A percentile compares a stretch with the other conserved stretches of the same genome.
phyloP scores from a whole-genome alignment of 305 asterid species.

The Petunia hybrid region DNA sequence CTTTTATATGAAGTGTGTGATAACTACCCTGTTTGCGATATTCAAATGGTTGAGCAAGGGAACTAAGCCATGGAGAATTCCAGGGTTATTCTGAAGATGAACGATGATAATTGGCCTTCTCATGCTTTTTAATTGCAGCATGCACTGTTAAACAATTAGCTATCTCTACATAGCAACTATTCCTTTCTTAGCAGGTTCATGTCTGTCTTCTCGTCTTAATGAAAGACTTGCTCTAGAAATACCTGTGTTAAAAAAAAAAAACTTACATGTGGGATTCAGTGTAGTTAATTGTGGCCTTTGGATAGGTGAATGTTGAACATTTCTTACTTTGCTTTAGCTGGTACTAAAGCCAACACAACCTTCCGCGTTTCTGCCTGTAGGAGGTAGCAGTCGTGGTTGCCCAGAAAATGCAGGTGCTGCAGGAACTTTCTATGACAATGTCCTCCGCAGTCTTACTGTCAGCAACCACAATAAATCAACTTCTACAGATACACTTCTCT shows the following conservation, averaged over 20 bases:
- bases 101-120: conserved; percentile 1
- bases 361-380: conserved; percentile 53
- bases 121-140: conserved; percentile 3
- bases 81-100: background rate
- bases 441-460: conserved; percentile 97
- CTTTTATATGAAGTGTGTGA: background rate
- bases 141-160: conserved; percentile 9
- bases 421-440: conserved; percentile 94
- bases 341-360: conserved; percentile 38
- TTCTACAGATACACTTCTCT: conserved; percentile 86
- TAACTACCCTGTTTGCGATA: background rate
- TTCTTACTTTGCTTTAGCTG: background rate
- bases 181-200: conserved; percentile 24
- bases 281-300: conserved; percentile 28
- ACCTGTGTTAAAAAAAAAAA: background rate
- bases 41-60: conserved; percentile 12
- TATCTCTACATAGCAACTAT: background rate
- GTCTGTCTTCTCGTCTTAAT: background rate
- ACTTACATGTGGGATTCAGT: background rate
- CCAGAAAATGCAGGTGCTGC: conserved; percentile 98
- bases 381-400: conserved; percentile 96
- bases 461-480: conserved; percentile 82
- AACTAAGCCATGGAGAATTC: background rate
- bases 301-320: conserved; percentile 12
- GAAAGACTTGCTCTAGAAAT: conserved; percentile 25